Evolutionary conservation across 306 rosid genomes (phyloP).

Genomic region (Abrus precatorius): DNA sequence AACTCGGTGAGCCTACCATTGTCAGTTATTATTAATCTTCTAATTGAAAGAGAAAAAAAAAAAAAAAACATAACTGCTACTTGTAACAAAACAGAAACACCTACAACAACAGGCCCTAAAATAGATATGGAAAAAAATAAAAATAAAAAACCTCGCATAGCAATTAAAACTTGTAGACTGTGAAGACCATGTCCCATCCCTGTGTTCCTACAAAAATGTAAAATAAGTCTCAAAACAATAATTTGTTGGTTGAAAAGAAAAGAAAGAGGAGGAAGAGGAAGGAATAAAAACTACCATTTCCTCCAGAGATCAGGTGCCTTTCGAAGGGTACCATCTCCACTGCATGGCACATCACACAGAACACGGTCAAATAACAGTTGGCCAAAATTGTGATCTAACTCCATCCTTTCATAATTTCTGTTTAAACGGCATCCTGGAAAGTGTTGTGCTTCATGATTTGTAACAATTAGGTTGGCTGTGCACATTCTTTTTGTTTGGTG

Average conservation of each 20-base stretch:
- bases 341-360: conserved; percentile 97
- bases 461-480: conserved; percentile 95
- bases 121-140: conserved; percentile 11
- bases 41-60: neutral
- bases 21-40: conserved; percentile 1
- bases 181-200: conserved; percentile 94
- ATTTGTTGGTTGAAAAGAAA: conserved; percentile 8
- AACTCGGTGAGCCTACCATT: conserved; percentile 1
- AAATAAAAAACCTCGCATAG: conserved; percentile 67
- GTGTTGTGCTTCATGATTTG: conserved; percentile 99
- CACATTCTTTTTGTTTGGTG: conserved; percentile 99
- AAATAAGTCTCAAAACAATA: conserved; percentile 38
- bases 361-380: conserved; percentile 94
- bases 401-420: conserved; percentile 49
- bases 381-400: conserved; percentile 50
- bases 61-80: neutral
- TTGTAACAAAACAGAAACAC: conserved; percentile 16
- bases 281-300: conserved; percentile 76
- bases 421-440: conserved; percentile 90
- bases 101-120: neutral
- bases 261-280: conserved; percentile 6
- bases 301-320: conserved; percentile 99
- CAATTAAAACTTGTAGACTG: conserved; percentile 87
- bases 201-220: conserved; percentile 68
- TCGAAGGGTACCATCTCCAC: conserved; percentile 99